Percentiles rank a stretch among this genome's conserved stretches.
These are phyloP conservation scores for Globisporangium apiculatum DNA, from an alignment of 352 stramenopile species.

Conservation along the genomic window DNA sequence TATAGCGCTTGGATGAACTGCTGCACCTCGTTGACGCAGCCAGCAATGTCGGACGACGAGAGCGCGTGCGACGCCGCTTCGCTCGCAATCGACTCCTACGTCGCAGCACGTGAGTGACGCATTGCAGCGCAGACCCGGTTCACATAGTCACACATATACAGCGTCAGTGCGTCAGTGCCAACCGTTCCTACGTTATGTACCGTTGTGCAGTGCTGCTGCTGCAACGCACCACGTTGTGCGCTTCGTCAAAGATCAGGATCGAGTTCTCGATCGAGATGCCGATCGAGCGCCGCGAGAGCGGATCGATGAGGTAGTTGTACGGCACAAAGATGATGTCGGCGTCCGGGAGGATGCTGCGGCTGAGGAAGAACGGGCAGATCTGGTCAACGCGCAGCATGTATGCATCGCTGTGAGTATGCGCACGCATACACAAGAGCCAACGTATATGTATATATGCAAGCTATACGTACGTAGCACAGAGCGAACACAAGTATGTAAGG, in stretches of 20 bases:
- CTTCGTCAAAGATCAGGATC: constrained; percentile 99
- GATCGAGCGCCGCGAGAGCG: constrained; percentile 81
- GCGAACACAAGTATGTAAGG: neutral
- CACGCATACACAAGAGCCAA: neutral
- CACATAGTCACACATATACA: neutral
- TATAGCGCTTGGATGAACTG: constrained; percentile 67
- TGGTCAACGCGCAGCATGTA: constrained; percentile 15
- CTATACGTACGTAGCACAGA: no score
- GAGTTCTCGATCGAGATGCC: constrained; percentile 95
- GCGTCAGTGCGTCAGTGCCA: neutral
- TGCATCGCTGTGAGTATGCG: neutral
- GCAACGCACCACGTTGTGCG: constrained; percentile 96
- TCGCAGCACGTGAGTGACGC: neutral
- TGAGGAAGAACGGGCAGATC: constrained; percentile 98
- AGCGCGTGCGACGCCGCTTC: constrained; percentile 97
- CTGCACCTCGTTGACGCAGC: constrained; percentile 91
- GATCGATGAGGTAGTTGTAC: constrained; percentile 99
- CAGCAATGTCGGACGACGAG: constrained; percentile 90
- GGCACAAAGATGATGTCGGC: constrained; percentile 97
- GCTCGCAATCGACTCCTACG: constrained; percentile 82
- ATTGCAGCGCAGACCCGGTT: neutral
- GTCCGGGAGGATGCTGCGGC: constrained; percentile 83
- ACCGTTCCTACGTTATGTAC: neutral
- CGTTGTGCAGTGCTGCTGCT: neutral
- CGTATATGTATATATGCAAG: no score